These are phyloP conservation scores for Elsinoe necatrix DNA, from an alignment of 2,329 filamentous ascomycete species.

Conservation along the genomic window DNA sequence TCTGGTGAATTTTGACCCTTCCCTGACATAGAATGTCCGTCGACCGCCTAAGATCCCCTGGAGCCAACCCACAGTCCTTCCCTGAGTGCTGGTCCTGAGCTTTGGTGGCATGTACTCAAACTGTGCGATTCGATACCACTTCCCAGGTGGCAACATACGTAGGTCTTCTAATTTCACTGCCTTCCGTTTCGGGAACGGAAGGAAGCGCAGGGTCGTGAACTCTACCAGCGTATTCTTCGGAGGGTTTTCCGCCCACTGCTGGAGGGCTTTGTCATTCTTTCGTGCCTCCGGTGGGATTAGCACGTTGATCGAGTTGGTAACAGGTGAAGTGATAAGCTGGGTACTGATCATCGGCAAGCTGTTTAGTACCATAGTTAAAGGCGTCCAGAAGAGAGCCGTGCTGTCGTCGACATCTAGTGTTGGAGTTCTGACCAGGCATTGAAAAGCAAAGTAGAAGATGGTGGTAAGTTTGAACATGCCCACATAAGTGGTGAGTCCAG, in stretches of 20 bases:
- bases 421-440: slow-evolving; percentile 56
- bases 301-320: slow-evolving; percentile 64
- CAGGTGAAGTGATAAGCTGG: slow-evolving; percentile 57
- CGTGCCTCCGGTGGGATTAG: slow-evolving; percentile 59
- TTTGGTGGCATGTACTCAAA: slow-evolving; percentile 24
- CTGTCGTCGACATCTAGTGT: slow-evolving; percentile 41
- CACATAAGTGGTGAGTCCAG: slow-evolving; percentile 56
- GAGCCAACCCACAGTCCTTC: not conserved
- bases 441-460: slow-evolving; percentile 60
- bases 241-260: slow-evolving; percentile 43
- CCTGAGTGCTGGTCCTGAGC: not conserved
- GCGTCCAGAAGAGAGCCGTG: slow-evolving; percentile 35
- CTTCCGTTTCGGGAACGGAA: slow-evolving; percentile 31
- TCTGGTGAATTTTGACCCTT: not conserved
- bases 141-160: slow-evolving; percentile 20
- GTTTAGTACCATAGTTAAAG: slow-evolving; percentile 43
- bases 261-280: slow-evolving; percentile 48
- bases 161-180: slow-evolving; percentile 23
- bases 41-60: slow-evolving; percentile 1
- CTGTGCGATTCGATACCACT: slow-evolving; percentile 22
- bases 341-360: slow-evolving; percentile 58
- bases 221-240: slow-evolving; percentile 35
- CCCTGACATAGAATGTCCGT: slow-evolving; percentile 5
- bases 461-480: slow-evolving; percentile 64
- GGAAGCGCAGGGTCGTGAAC: slow-evolving; percentile 34